phyloP scores from a whole-genome alignment of 495 filamentous ascomycete genomes.

The Annulohypoxylon maeteangense region DNA sequence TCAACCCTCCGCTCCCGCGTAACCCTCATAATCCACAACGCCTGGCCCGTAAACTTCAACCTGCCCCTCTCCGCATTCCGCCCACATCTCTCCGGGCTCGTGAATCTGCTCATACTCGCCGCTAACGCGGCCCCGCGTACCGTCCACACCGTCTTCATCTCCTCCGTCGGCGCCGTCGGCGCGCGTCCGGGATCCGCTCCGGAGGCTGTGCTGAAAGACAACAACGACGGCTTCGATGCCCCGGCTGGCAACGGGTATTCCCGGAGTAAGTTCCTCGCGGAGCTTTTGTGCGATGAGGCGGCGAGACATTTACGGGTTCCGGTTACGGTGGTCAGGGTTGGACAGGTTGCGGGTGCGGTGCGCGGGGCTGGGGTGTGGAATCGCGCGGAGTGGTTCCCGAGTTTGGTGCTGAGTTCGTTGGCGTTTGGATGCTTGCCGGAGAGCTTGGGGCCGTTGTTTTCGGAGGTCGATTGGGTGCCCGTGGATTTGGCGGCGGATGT shows the following conservation, averaged over 20 bases:
- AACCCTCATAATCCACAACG: conserved; percentile 63
- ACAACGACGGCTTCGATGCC: conserved; percentile 31
- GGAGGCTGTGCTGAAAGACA: conserved; percentile 53
- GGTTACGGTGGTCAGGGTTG: conserved; percentile 40
- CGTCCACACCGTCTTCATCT: conserved; percentile 59
- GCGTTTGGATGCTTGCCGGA: conserved; percentile 20
- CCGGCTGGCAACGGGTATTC: conserved; percentile 58
- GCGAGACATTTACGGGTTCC: conserved; percentile 30
- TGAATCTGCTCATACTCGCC: conserved; percentile 55
- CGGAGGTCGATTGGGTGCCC: conserved; percentile 27
- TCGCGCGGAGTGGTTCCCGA: conserved; percentile 32
- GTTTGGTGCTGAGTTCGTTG: conserved; percentile 21
- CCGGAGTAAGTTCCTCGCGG: conserved; percentile 63
- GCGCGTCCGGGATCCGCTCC: conserved; percentile 47
- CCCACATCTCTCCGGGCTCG: conserved; percentile 56
- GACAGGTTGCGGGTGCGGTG: conserved; percentile 45
- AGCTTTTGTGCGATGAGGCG: conserved; percentile 58
- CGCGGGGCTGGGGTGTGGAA: conserved; percentile 20
- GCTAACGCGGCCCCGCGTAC: conserved; percentile 22
- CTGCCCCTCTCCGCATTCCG: conserved; percentile 61
- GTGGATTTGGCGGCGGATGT: conserved; percentile 20
- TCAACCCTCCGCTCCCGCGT: conserved; percentile 34
- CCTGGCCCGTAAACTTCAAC: conserved; percentile 73
- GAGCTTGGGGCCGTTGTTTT: conserved; percentile 15
- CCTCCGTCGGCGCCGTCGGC: conserved; percentile 41